phyloP scores from a whole-genome alignment of 805 yeast species.

The Allodekkera sacchari region DNA sequence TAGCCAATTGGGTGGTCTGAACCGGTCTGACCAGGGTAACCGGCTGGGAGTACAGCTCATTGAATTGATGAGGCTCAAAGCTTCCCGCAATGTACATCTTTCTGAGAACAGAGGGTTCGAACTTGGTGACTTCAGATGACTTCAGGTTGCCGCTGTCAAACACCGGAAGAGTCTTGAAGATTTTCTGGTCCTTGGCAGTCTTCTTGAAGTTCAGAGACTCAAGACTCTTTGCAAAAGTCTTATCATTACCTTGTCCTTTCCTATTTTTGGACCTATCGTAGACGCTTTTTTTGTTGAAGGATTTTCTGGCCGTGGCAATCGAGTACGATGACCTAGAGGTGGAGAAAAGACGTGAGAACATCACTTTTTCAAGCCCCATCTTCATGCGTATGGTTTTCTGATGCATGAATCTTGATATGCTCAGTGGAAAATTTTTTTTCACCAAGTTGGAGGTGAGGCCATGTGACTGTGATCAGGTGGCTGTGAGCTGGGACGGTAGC shows the following conservation, averaged over 20 bases:
- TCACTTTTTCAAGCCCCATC: too few relatives aligned
- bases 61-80: conserved; percentile 59
- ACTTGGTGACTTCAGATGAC: conserved; percentile 29
- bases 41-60: conserved; percentile 57
- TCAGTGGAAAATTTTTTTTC: too few relatives aligned
- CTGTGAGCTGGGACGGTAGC: too few relatives aligned
- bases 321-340: conserved; percentile 9
- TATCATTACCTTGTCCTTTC: conserved; percentile 26
- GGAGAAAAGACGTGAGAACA: conserved; percentile 8
- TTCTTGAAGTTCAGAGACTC: conserved; percentile 16
- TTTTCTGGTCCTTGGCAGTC: conserved; percentile 13
- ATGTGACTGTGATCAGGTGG: too few relatives aligned
- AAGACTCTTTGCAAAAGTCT: conserved; percentile 19
- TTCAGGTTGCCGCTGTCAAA: conserved; percentile 10
- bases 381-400: too few relatives aligned
- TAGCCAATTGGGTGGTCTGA: conserved; percentile 32
- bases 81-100: conserved; percentile 48
- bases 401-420: too few relatives aligned
- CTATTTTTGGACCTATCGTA: conserved; percentile 18
- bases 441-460: too few relatives aligned
- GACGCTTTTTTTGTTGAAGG: conserved; percentile 20
- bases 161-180: conserved; percentile 13
- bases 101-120: conserved; percentile 31
- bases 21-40: conserved; percentile 47
- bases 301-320: conserved; percentile 20